Evolutionary conservation across 1,284 basidiomycete genomes (phyloP).

Genomic region (Neonothopanus nambi): DNA sequence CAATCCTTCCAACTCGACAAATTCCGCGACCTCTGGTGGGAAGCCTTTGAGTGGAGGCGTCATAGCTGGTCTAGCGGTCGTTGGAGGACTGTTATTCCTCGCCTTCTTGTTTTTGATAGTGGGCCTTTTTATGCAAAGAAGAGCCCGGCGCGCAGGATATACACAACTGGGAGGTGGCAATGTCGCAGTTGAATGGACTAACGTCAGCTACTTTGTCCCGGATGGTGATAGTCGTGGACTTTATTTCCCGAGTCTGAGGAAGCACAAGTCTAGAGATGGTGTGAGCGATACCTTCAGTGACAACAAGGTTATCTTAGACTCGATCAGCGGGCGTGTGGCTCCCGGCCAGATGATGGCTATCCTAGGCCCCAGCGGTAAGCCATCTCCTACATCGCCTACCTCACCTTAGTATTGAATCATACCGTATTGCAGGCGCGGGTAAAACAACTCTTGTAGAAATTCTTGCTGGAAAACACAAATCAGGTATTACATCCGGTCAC

Average conservation of each 20-base stretch:
- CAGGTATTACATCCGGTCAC: constrained; percentile 62
- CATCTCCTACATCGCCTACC: neutral
- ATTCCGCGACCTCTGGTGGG: constrained; percentile 28
- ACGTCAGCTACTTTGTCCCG: constrained; percentile 67
- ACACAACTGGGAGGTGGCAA: constrained; percentile 43
- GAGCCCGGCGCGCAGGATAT: constrained; percentile 51
- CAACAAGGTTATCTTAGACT: constrained; percentile 68
- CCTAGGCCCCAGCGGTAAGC: constrained; percentile 79
- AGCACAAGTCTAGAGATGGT: constrained; percentile 15
- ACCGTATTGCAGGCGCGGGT: constrained; percentile 56
- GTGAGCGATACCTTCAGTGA: constrained; percentile 37
- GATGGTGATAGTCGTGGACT: constrained; percentile 16
- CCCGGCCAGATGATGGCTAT: constrained; percentile 86
- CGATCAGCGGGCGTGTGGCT: constrained; percentile 64
- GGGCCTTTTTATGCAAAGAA: constrained; percentile 62
- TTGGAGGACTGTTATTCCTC: constrained; percentile 65
- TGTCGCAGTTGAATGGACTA: constrained; percentile 68
- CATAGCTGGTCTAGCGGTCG: constrained; percentile 83
- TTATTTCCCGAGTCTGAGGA: constrained; percentile 11
- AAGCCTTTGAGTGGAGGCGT: constrained; percentile 76
- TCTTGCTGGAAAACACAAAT: constrained; percentile 76
- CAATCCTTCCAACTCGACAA: constrained; percentile 35
- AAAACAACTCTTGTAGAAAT: constrained; percentile 87
- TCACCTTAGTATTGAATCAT: neutral
- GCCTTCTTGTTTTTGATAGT: constrained; percentile 58